Conservation (phyloP, 139 green algal genomes). For the Edaphochlamys debaryana region DNA sequence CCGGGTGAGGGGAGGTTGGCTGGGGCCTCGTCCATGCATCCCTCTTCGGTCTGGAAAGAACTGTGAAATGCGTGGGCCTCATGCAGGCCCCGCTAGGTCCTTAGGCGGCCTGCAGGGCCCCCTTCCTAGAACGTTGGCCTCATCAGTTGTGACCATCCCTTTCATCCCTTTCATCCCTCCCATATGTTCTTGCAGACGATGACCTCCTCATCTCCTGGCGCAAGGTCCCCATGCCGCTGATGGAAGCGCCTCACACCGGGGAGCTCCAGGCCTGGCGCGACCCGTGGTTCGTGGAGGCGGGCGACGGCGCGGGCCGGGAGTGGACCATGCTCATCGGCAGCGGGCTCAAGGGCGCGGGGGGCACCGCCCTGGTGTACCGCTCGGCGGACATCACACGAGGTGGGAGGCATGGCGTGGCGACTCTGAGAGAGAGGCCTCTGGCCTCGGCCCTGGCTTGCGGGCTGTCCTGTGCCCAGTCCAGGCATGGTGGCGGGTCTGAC, state of each 20-base stretch:
- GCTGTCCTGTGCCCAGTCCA: no score
- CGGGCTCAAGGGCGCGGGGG: slow-evolving; percentile 73
- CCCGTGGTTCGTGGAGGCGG: slow-evolving; percentile 74
- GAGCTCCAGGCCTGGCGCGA: slow-evolving; percentile 81
- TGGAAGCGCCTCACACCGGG: slow-evolving; percentile 23
- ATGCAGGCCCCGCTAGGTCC: no score
- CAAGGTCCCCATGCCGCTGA: slow-evolving; percentile 37
- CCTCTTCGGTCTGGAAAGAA: no score
- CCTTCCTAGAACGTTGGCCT: no score
- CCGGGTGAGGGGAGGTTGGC: slow-evolving; percentile 39
- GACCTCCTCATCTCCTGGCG: slow-evolving; percentile 5
- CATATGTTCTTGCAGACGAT: slow-evolving; percentile 20
- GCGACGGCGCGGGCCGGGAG: slow-evolving; percentile 18
- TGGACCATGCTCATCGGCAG: slow-evolving; percentile 76
- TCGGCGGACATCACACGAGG: slow-evolving; percentile 15
- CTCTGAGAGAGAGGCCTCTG: no score
- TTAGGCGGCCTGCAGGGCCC: no score
- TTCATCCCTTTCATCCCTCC: neutral
- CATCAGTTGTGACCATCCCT: no score
- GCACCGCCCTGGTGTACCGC: slow-evolving; percentile 64
- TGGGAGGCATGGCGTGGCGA: no score
- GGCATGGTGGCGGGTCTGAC: no score
- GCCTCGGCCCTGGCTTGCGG: no score
- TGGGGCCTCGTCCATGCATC: no score
- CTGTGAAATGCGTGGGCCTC: no score